Evolutionary conservation across 441 rosid species (phyloP), one percentile per base, ranked within the genome.

Genomic region (Lepidium campestre): DNA sequence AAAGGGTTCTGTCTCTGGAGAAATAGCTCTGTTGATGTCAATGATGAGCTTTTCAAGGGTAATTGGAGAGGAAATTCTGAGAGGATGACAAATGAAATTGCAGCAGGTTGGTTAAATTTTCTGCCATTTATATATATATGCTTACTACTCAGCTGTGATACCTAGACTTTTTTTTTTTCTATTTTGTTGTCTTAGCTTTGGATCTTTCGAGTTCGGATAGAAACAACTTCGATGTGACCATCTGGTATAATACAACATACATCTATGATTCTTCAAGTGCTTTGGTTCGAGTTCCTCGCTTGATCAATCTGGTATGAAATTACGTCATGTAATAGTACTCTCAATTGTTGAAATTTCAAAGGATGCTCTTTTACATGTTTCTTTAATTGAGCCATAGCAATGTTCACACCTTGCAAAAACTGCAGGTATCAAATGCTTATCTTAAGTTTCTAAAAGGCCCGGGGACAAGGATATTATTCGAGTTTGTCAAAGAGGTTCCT

Each of bases 401-500:
- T 46, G 2, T 37, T 35, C 22, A 42, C 13, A 25, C 45, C 77
- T 59, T 65, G 15, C 44, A 37, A 46, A 46, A 63, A 22, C 71
- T 63, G 32, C 74, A 94, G 99, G 90, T 72, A 29, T 83, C 99
- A 67, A 94, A 91, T 79, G 91, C 96, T 47, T 91, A 77, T 68
- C 85, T 94, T 74, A 83, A 77, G 68, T 78, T 77, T 72, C 59
- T 91, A 74, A 73, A 37, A 72, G 97, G 97, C 37, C 58, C 87
- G 29, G 79, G 73, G 32, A 75, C 95, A 42, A 81, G 76, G 72
- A 84, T 94, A 71, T 74, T 79, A 31, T 82, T 91, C 67, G 94
- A 89, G 67, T 94, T 82, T 77, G 79, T 91, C 72, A 89, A 89
- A 80, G 99, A 88, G 78, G 80, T 86, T 90, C 99, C 99, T 37